A percentile compares a stretch with the other conserved stretches of the same genome.
Conservation (phyloP, 345 rosid genomes). For the Salix dunnii region DNA sequence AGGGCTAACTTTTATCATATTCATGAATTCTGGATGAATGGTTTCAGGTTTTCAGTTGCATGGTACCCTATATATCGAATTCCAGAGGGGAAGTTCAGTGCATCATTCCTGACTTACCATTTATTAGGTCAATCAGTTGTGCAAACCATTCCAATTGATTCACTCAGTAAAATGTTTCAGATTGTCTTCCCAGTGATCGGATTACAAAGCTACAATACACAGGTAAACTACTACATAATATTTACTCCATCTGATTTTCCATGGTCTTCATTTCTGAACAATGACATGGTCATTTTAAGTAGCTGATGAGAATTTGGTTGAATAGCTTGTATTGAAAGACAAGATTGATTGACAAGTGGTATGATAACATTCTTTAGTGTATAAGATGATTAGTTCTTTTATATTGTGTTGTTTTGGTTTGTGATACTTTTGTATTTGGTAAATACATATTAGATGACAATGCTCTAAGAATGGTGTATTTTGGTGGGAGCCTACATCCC, state of each 20-base stretch:
- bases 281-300: not conserved
- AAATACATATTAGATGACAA: not conserved
- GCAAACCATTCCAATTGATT: slow-evolving; percentile 5
- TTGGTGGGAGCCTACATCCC: not conserved
- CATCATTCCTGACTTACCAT: slow-evolving; percentile 36
- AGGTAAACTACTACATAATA: slow-evolving; percentile 5
- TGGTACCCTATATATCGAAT: slow-evolving; percentile 35
- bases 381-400: not conserved
- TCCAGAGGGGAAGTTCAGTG: slow-evolving; percentile 21
- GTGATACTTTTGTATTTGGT: not conserved
- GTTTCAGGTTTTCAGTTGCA: slow-evolving; percentile 34
- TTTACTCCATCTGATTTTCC: not conserved
- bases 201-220: slow-evolving; percentile 25
- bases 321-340: not conserved
- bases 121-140: slow-evolving; percentile 15
- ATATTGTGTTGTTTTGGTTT: not conserved
- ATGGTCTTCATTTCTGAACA: not conserved
- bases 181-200: slow-evolving; percentile 23
- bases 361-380: not conserved
- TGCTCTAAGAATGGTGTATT: not conserved
- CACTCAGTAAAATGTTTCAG: slow-evolving; percentile 5
- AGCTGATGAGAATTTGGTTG: not conserved
- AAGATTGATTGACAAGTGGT: not conserved
- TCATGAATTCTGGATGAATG: not conserved
- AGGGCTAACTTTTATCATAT: not conserved